Evolutionary conservation across 257 asterid species (phyloP).

Genomic region (Penstemon barbatus): DNA sequence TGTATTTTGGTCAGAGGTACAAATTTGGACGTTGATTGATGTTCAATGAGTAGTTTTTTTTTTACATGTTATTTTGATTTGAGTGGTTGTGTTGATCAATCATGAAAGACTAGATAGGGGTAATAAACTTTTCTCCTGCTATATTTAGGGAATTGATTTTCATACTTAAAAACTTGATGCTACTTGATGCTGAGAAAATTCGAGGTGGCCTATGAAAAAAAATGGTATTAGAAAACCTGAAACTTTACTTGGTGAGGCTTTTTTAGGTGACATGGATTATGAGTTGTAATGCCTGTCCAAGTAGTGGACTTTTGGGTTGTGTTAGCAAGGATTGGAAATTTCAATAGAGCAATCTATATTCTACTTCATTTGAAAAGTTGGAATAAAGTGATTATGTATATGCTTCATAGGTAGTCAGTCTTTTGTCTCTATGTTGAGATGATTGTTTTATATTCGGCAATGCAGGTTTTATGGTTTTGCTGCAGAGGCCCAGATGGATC

Average conservation of each 20-base stretch:
- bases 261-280: conserved; percentile 5
- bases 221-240: no score
- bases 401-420: conserved; percentile 13
- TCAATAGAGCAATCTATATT: background rate
- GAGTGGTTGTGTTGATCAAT: background rate
- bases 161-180: conserved; percentile 1
- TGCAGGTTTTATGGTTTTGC: conserved; percentile 91
- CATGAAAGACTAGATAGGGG: background rate
- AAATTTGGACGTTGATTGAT: background rate
- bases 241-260: conserved; percentile 3
- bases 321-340: background rate
- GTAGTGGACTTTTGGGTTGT: conserved; percentile 5
- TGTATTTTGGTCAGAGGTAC: conserved; percentile 95
- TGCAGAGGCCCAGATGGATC: conserved; percentile 95
- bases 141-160: conserved; percentile 12
- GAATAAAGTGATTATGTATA: conserved; percentile 6
- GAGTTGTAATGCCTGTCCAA: background rate
- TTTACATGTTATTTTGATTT: no score
- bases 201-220: no score
- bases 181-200: background rate
- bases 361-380: background rate
- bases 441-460: conserved; percentile 27
- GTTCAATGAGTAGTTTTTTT: background rate
- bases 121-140: background rate
- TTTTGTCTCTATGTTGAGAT: conserved; percentile 20